Conservation (phyloP, 2,329 filamentous ascomycete species). For the Penicillium sclerotigenum region DNA sequence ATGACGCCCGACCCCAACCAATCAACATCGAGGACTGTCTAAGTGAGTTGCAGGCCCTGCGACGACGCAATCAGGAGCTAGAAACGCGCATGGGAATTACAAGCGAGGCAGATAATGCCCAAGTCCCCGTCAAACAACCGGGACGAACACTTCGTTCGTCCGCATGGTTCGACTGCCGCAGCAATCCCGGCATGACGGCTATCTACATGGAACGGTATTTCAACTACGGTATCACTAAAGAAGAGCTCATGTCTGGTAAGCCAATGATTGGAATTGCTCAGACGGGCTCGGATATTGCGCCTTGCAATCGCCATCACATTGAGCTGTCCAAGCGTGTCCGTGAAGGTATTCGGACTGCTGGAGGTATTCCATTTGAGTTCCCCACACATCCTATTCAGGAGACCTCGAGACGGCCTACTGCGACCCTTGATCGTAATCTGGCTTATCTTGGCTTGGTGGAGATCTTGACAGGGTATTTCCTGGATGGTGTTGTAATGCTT, state of each 20-base stretch:
- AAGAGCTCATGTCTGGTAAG: slow-evolving; percentile 50
- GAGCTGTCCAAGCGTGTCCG: slow-evolving; percentile 51
- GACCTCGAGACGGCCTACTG: slow-evolving; percentile 47
- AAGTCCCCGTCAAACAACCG: slow-evolving; percentile 30
- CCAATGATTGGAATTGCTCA: slow-evolving; percentile 54
- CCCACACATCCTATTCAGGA: slow-evolving; percentile 54
- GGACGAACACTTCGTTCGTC: slow-evolving; percentile 40
- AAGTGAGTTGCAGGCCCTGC: slow-evolving; percentile 38
- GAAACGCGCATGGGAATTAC: slow-evolving; percentile 17
- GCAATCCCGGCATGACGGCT: slow-evolving; percentile 45
- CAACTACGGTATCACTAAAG: slow-evolving; percentile 50
- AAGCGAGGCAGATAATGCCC: slow-evolving; percentile 23
- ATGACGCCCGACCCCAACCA: slow-evolving; percentile 14
- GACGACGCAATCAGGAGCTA: slow-evolving; percentile 39
- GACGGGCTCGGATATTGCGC: slow-evolving; percentile 51
- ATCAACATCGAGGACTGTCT: slow-evolving; percentile 44
- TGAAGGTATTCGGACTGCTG: slow-evolving; percentile 50
- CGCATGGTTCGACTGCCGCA: slow-evolving; percentile 46
- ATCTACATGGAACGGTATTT: slow-evolving; percentile 52
- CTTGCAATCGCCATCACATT: slow-evolving; percentile 52
- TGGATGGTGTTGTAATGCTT: slow-evolving; percentile 52
- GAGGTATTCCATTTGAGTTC: slow-evolving; percentile 52
- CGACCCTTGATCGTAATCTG: slow-evolving; percentile 51
- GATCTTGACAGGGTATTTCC: slow-evolving; percentile 48
- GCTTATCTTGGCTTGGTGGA: slow-evolving; percentile 50